Conservation (phyloP, 202 grass and related monocot species). For the Saccharum hybrid region DNA sequence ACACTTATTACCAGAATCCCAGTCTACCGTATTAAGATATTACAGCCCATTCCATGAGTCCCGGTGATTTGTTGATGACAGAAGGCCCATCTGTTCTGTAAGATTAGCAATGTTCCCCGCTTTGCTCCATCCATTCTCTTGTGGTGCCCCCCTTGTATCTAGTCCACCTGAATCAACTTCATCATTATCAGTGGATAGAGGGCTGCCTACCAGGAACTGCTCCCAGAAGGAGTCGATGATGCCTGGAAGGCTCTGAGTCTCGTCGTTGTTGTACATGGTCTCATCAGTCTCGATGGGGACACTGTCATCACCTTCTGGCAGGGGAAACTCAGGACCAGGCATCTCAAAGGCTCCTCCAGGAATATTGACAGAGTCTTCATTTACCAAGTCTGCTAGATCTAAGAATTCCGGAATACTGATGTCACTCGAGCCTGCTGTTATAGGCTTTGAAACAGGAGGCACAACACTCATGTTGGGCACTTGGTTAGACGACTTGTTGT, state of each 20-base stretch:
- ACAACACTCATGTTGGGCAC: conserved; percentile 43
- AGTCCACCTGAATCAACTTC: conserved; percentile 67
- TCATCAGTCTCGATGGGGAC: conserved; percentile 74
- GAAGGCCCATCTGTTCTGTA: conserved; percentile 87
- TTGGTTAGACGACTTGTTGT: conserved; percentile 43
- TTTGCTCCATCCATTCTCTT: conserved; percentile 50
- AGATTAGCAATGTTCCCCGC: conserved; percentile 66
- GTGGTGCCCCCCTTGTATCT: conserved; percentile 50
- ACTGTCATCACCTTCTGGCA: conserved; percentile 57
- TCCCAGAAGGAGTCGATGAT: conserved; percentile 97
- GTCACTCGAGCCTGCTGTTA: conserved; percentile 44
- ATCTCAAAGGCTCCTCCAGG: conserved; percentile 52
- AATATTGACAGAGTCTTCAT: conserved; percentile 44
- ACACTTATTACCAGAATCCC: conserved; percentile 48
- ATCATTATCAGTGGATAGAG: conserved; percentile 61
- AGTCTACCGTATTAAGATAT: conserved; percentile 14
- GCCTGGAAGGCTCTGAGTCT: conserved; percentile 70
- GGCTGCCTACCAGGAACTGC: conserved; percentile 76
- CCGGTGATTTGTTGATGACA: conserved; percentile 77
- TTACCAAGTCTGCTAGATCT: conserved; percentile 69
- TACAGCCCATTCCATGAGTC: conserved; percentile 48
- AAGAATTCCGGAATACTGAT: conserved; percentile 62
- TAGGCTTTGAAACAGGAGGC: conserved; percentile 52
- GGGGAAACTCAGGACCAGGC: conserved; percentile 66
- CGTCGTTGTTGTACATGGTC: conserved; percentile 55